Percentiles rank a stretch among this genome's conserved stretches.
Evolutionary conservation across 2,329 filamentous ascomycete genomes (phyloP).

Genomic region (Apiospora pterosperma): DNA sequence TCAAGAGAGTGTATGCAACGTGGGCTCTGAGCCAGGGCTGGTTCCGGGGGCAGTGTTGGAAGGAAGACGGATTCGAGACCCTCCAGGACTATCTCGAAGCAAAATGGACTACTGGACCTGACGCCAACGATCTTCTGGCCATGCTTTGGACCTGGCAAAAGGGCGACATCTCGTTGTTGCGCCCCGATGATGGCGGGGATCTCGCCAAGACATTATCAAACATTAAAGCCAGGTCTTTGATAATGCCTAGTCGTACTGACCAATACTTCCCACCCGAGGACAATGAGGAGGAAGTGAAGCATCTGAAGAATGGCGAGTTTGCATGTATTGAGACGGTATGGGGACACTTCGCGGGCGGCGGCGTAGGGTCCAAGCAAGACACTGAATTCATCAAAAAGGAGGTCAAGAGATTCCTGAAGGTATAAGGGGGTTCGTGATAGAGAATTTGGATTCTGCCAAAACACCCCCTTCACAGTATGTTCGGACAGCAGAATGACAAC

Average conservation of each 20-base stretch:
- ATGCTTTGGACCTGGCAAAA: constrained; percentile 38
- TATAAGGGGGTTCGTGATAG: neutral
- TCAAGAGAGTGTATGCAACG: constrained; percentile 26
- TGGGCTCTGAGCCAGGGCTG: constrained; percentile 34
- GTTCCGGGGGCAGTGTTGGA: constrained; percentile 35
- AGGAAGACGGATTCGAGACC: constrained; percentile 24
- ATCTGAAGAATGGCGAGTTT: constrained; percentile 27
- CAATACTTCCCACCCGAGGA: constrained; percentile 37
- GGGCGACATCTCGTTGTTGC: constrained; percentile 29
- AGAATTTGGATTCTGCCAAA: too few relatives aligned
- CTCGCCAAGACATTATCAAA: constrained; percentile 28
- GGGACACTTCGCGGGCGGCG: constrained; percentile 34
- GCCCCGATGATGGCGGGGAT: constrained; percentile 26
- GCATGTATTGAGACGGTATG: constrained; percentile 32
- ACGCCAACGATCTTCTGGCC: constrained; percentile 32
- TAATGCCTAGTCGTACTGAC: constrained; percentile 37
- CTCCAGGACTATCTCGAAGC: constrained; percentile 19
- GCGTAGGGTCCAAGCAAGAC: constrained; percentile 26
- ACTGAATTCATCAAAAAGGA: constrained; percentile 9
- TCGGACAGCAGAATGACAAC: too few relatives aligned
- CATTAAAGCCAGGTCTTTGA: constrained; percentile 31
- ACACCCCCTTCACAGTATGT: too few relatives aligned
- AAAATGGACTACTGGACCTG: constrained; percentile 20
- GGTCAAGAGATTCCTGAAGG: neutral
- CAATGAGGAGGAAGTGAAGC: constrained; percentile 31